Evolutionary conservation across 805 yeast genomes (phyloP).

Genomic region (Lipomyces orientalis): DNA sequence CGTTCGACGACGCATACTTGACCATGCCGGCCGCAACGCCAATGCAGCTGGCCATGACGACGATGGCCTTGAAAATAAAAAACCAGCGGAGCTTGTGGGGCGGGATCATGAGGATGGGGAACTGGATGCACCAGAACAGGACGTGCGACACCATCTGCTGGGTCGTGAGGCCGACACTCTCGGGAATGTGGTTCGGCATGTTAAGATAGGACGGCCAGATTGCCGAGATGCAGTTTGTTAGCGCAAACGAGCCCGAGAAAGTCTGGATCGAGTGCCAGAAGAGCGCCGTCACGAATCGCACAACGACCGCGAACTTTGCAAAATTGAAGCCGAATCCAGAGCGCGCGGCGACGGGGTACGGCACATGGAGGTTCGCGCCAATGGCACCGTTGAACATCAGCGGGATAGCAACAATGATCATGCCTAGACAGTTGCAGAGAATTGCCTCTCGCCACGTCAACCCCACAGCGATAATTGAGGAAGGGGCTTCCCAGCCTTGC

Average conservation of each 20-base stretch:
- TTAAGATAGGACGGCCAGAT: conserved; percentile 38
- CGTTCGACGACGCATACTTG: conserved; percentile 25
- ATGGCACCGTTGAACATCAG: conserved; percentile 75
- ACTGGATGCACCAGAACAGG: conserved; percentile 35
- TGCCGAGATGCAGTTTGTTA: conserved; percentile 34
- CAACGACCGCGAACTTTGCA: conserved; percentile 33
- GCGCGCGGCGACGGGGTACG: conserved; percentile 83
- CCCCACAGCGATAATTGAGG: conserved; percentile 36
- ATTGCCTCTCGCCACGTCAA: conserved; percentile 38
- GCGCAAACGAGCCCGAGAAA: conserved; percentile 34
- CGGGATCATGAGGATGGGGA: conserved; percentile 34
- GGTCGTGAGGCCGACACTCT: conserved; percentile 33
- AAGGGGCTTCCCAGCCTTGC: conserved; percentile 37
- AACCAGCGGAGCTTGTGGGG: conserved; percentile 39
- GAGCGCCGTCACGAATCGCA: conserved; percentile 36
- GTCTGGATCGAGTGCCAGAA: conserved; percentile 38
- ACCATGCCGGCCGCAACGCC: conserved; percentile 38
- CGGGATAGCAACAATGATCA: conserved; percentile 64
- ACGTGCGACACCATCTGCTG: conserved; percentile 33
- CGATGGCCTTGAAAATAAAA: conserved; percentile 34
- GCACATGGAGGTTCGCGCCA: conserved; percentile 79
- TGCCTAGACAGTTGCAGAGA: conserved; percentile 26
- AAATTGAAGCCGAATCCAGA: conserved; percentile 68
- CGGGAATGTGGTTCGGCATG: conserved; percentile 37
- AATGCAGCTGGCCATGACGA: conserved; percentile 27